Evolutionary conservation across 441 rosid species (phyloP).

Genomic region (Rhodomyrtus psidioides): DNA sequence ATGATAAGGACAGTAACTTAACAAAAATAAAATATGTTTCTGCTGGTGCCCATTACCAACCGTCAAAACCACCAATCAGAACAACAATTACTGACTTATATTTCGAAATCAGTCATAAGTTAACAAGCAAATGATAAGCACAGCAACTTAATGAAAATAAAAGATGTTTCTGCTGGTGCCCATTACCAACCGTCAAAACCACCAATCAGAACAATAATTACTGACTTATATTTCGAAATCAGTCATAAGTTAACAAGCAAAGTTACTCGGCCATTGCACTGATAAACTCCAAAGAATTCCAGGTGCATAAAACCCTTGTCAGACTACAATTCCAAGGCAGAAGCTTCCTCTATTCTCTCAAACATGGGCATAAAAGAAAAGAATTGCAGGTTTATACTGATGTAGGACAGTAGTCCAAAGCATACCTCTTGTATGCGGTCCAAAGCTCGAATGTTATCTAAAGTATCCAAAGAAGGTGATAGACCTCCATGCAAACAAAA

Average conservation of each 20-base stretch:
- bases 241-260: not conserved
- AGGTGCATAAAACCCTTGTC: not conserved
- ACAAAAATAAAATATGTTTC: not conserved
- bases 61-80: not conserved
- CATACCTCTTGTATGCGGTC: slow-evolving; percentile 96
- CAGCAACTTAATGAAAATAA: not conserved
- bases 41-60: not conserved
- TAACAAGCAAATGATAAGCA: not conserved
- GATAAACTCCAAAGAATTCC: not conserved
- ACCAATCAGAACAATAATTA: not conserved
- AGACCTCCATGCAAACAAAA: slow-evolving; percentile 99
- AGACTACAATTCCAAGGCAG: not conserved
- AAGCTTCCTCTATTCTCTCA: not conserved
- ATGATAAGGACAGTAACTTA: not conserved
- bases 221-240: not conserved
- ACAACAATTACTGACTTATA: not conserved
- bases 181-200: not conserved
- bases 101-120: not conserved
- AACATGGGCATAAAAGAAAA: not conserved
- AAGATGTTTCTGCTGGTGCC: not conserved
- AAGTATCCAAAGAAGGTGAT: slow-evolving; percentile 89
- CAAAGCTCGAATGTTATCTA: slow-evolving; percentile 90
- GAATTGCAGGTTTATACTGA: not conserved
- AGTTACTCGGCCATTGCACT: not conserved
- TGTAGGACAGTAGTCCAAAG: not conserved